Conservation (phyloP, 2,329 filamentous ascomycete genomes). For the Fusarium sarcochroum region DNA sequence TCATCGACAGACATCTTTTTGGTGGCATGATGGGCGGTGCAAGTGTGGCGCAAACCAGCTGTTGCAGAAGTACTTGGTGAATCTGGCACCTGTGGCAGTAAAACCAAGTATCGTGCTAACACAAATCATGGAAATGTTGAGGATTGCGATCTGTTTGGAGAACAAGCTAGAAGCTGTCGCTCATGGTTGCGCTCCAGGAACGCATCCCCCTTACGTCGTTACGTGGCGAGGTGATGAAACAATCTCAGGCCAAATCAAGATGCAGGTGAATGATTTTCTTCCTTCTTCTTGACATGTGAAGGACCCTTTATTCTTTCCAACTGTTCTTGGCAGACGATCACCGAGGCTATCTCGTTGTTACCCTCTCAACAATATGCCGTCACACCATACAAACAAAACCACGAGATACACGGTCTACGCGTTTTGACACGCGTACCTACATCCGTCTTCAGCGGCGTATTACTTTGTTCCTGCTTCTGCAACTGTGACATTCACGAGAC, state of each 20-base stretch:
- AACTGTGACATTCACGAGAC: conserved; percentile 16
- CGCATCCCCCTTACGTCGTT: conserved; percentile 34
- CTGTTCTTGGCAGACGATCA: conserved; percentile 25
- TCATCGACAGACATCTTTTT: conserved; percentile 41
- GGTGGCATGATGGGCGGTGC: conserved; percentile 45
- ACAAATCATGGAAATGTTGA: conserved; percentile 1
- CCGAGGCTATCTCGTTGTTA: conserved; percentile 12
- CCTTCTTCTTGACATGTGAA: conserved; percentile 31
- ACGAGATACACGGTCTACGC: conserved; percentile 26
- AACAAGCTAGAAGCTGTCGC: conserved; percentile 32
- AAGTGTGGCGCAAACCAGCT: conserved; percentile 34
- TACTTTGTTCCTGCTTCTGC: conserved; percentile 11
- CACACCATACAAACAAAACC: conserved; percentile 15
- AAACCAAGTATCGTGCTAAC: conserved; percentile 26
- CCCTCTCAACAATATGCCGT: conserved; percentile 13
- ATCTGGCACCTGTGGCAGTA: fast-evolving
- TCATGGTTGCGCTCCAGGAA: conserved; percentile 26
- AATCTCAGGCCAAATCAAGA: conserved; percentile 34
- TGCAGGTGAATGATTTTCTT: conserved; percentile 24
- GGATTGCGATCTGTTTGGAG: conserved; percentile 14
- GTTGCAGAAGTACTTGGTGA: conserved; percentile 25
- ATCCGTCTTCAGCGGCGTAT: neutral
- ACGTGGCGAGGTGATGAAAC: conserved; percentile 40
- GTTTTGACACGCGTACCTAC: conserved; percentile 29
- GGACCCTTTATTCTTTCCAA: conserved; percentile 22